Percentiles rank a stretch among this genome's conserved stretches.
Evolutionary conservation across 2,329 filamentous ascomycete genomes (phyloP).

Genomic region (Aspergillus chevalieri): DNA sequence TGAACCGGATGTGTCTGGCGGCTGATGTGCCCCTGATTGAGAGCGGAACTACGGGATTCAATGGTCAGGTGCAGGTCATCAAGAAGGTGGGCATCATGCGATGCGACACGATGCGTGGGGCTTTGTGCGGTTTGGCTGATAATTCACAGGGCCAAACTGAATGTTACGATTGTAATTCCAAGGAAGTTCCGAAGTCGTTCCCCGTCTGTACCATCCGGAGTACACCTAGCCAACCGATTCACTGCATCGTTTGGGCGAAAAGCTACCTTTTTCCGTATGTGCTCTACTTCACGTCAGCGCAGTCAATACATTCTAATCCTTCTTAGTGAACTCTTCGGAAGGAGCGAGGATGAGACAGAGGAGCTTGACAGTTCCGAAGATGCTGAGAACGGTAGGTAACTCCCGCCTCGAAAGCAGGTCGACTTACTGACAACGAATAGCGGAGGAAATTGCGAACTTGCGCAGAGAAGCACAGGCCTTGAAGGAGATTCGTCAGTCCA

Average conservation of each 20-base stretch:
- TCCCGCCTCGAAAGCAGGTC: not conserved
- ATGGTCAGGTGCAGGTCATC: conserved; percentile 95
- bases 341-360: conserved; percentile 76
- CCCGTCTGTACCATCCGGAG: conserved; percentile 96
- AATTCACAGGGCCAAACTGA: conserved; percentile 65
- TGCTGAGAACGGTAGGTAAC: conserved; percentile 63
- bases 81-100: conserved; percentile 56
- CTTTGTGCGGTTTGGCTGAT: conserved; percentile 6
- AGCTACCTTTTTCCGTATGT: conserved; percentile 77
- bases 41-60: conserved; percentile 95
- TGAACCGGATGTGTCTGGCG: conserved; percentile 94
- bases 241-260: conserved; percentile 98
- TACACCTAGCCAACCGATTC: conserved; percentile 91
- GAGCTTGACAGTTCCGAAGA: conserved; percentile 75
- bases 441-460: conserved; percentile 80
- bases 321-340: conserved; percentile 73
- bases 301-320: conserved; percentile 18
- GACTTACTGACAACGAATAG: conserved; percentile 27
- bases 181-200: conserved; percentile 85
- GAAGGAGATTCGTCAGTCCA: conserved; percentile 72
- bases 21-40: conserved; percentile 87
- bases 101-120: no score
- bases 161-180: conserved; percentile 91
- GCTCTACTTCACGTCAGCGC: no score
- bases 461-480: conserved; percentile 77